Evolutionary conservation across 345 rosid species (phyloP).

Genomic region (Lumnitzera littorea): DNA sequence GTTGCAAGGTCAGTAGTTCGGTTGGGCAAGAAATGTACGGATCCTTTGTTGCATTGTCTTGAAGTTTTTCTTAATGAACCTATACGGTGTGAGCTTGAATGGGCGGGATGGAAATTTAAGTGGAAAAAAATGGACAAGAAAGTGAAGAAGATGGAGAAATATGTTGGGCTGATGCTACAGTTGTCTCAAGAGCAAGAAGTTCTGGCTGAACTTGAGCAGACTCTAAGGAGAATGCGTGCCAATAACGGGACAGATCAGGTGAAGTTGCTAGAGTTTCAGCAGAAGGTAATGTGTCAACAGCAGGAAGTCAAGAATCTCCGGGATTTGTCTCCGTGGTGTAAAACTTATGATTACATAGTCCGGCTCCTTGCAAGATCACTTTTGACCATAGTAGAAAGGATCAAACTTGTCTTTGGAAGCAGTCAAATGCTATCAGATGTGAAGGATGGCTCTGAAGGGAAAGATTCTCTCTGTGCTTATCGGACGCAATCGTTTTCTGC

Average conservation of each 20-base stretch:
- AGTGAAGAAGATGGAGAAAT: conserved; percentile 61
- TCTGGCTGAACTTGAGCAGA: conserved; percentile 58
- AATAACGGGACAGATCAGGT: conserved; percentile 24
- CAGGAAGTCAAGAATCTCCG: conserved; percentile 47
- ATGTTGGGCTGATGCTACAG: conserved; percentile 35
- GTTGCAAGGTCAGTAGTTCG: conserved; percentile 37
- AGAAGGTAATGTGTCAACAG: conserved; percentile 43
- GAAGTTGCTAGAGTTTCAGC: conserved; percentile 45
- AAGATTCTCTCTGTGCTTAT: conserved; percentile 10
- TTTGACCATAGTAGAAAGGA: conserved; percentile 46
- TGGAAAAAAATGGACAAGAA: conserved; percentile 62
- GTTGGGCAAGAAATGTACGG: conserved; percentile 40
- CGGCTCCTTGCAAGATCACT: conserved; percentile 52
- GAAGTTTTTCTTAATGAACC: conserved; percentile 44
- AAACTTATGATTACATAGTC: conserved; percentile 49
- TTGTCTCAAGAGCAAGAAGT: conserved; percentile 54
- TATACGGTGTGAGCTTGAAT: conserved; percentile 26
- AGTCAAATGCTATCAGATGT: conserved; percentile 14
- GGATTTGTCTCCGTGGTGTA: conserved; percentile 51
- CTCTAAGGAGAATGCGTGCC: conserved; percentile 44
- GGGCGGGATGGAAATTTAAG: conserved; percentile 51
- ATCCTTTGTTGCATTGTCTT: conserved; percentile 34
- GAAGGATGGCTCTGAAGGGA: conserved; percentile 4
- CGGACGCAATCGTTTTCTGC: conserved; percentile 31
- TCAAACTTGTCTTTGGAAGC: conserved; percentile 25